Evolutionary conservation across 2,329 filamentous ascomycete genomes (phyloP).

Genomic region (Aspergillus luchuensis): DNA sequence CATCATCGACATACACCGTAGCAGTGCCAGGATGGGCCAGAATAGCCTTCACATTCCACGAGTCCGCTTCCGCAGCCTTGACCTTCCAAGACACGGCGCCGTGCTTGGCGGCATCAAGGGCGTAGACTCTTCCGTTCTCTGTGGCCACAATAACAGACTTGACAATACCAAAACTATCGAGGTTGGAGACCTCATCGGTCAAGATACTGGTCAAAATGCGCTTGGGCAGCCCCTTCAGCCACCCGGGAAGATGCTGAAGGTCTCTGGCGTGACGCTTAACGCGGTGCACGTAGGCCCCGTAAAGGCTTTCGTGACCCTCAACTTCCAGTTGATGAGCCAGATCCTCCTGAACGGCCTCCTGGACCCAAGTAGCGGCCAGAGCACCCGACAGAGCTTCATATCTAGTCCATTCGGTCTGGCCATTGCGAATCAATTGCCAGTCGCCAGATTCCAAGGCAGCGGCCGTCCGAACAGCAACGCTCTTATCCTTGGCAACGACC

Average conservation of each 20-base stretch:
- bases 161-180: conserved; percentile 76
- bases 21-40: conserved; percentile 62
- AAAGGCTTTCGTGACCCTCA: conserved; percentile 79
- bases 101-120: conserved; percentile 73
- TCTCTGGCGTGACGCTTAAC: conserved; percentile 80
- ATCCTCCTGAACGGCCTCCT: conserved; percentile 71
- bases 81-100: conserved; percentile 76
- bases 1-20: conserved; percentile 61
- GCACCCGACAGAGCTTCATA: conserved; percentile 79
- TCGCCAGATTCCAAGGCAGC: conserved; percentile 67
- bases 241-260: conserved; percentile 70
- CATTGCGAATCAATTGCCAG: conserved; percentile 83
- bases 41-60: conserved; percentile 70
- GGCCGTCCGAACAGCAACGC: conserved; percentile 77
- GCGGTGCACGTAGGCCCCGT: conserved; percentile 84
- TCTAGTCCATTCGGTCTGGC: conserved; percentile 75
- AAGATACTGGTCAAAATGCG: conserved; percentile 68
- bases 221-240: conserved; percentile 68
- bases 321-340: conserved; percentile 79
- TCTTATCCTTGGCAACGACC: conserved; percentile 71
- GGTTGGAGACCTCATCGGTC: conserved; percentile 54
- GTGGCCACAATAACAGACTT: conserved; percentile 83
- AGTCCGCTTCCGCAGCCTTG: conserved; percentile 61
- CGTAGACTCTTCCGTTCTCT: conserved; percentile 74
- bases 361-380: conserved; percentile 78